phyloP scores from a whole-genome alignment of 2,329 filamentous ascomycete species.

The Tolypocladium ophioglossoides region DNA sequence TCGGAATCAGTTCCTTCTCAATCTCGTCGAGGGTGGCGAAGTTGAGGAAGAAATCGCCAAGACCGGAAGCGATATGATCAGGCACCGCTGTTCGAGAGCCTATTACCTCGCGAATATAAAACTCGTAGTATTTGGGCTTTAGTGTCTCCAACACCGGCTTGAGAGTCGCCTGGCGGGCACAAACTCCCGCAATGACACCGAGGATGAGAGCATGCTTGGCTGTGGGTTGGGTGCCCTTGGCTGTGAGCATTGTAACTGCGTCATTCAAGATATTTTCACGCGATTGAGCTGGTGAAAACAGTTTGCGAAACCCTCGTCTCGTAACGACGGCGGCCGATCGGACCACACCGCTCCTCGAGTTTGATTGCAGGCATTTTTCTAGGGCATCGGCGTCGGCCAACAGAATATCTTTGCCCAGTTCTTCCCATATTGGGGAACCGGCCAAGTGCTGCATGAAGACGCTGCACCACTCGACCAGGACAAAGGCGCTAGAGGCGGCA shows the following conservation, averaged over 20 bases:
- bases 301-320: constrained; percentile 66
- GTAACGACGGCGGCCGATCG: constrained; percentile 69
- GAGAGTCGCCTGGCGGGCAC: constrained; percentile 55
- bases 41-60: constrained; percentile 71
- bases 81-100: constrained; percentile 66
- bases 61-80: constrained; percentile 57
- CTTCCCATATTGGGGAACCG: constrained; percentile 50
- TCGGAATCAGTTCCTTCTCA: constrained; percentile 62
- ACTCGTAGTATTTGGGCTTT: constrained; percentile 67
- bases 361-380: constrained; percentile 64
- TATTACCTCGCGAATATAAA: constrained; percentile 77
- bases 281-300: constrained; percentile 49
- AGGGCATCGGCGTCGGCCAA: constrained; percentile 61
- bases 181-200: constrained; percentile 80
- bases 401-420: constrained; percentile 55
- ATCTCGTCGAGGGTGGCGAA: constrained; percentile 70
- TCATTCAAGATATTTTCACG: constrained; percentile 50
- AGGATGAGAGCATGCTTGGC: constrained; percentile 68
- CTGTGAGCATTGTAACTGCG: constrained; percentile 55
- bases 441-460: constrained; percentile 64
- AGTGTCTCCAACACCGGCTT: constrained; percentile 50
- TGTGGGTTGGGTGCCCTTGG: constrained; percentile 53
- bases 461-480: constrained; percentile 83
- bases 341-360: constrained; percentile 52
- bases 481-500: constrained; percentile 72